A percentile compares a stretch with the other conserved stretches of the same genome.
Evolutionary conservation across 1,284 basidiomycete species (phyloP).

Genomic region (Apiotrichum sp.): DNA sequence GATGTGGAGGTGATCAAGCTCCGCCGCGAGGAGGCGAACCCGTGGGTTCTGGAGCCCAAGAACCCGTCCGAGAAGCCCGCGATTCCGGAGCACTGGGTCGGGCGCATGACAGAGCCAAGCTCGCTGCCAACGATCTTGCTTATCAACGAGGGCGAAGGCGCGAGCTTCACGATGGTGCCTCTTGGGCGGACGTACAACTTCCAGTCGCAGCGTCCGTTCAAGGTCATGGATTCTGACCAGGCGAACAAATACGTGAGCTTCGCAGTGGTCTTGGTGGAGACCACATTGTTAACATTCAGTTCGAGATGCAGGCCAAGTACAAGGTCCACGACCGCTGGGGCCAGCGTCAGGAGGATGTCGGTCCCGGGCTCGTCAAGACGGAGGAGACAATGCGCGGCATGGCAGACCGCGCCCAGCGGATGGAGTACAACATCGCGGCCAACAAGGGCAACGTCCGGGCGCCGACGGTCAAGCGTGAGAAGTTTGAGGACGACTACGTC

Average conservation of each 20-base stretch:
- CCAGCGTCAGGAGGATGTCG: slow-evolving; percentile 22
- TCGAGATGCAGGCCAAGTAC: slow-evolving; percentile 36
- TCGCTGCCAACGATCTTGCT: slow-evolving; percentile 34
- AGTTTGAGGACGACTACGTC: slow-evolving; percentile 28
- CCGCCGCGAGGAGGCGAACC: slow-evolving; percentile 38
- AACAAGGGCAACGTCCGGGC: slow-evolving; percentile 14
- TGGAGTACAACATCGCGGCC: slow-evolving; percentile 26
- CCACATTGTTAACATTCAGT: slow-evolving; percentile 16
- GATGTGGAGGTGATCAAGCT: slow-evolving; percentile 39
- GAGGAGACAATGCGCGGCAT: slow-evolving; percentile 6
- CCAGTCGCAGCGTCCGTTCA: slow-evolving; percentile 41
- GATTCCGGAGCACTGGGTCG: slow-evolving; percentile 39
- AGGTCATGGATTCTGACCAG: slow-evolving; percentile 37
- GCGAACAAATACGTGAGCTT: slow-evolving; percentile 38
- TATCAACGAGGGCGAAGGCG: slow-evolving; percentile 31
- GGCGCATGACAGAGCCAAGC: slow-evolving; percentile 31
- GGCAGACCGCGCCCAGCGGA: slow-evolving; percentile 25
- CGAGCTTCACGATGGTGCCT: slow-evolving; percentile 36
- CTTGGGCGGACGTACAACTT: slow-evolving; percentile 40
- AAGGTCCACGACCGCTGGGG: slow-evolving; percentile 41
- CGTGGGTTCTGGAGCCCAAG: slow-evolving; percentile 39
- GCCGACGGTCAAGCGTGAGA: slow-evolving; percentile 2
- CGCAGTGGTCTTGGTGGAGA: too few relatives aligned
- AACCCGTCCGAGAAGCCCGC: slow-evolving; percentile 16
- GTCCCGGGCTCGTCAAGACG: slow-evolving; percentile 15